Base-by-base conservation (phyloP, 495 filamentous ascomycete genomes). In the Podospora australis region DNA sequence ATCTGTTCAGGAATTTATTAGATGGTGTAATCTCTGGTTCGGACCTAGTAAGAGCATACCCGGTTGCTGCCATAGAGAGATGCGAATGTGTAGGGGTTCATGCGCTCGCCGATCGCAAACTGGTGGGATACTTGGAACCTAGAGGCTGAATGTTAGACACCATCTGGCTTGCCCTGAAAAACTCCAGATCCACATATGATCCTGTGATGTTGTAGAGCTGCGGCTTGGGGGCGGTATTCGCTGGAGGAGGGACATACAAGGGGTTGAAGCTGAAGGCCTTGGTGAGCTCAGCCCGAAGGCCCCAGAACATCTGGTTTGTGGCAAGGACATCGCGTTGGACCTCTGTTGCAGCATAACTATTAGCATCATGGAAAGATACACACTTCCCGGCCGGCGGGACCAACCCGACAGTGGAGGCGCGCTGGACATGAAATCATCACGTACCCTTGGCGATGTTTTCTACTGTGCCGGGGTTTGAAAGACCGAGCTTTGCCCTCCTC, bases 111-210 rank as follows among this genome's bases (percentile, higher is more conserved):
- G 82, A 96, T 88, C 24, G 90, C 80, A 65, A 99, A 92, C 44
- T 90, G 84, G 76, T 99, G 94, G 42, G 90, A 95, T 50, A 96
- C 84, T 68, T 96, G 91, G 78, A 99, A 99, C 56, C 62, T 65
- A 44, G 16, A 17, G 10, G 23, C 13, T n/a, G 39, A 20, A 17
- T 26, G 1, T 35, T 25, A 10, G 43, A 8, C 1, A 29, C 6
- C 8, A 29, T 30, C n/a, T 30, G n/a, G n/a, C n/a, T n/a, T n/a
- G n/a, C n/a, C n/a, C n/a, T n/a, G n/a, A n/a, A n/a, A n/a, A n/a
- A n/a, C n/a, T n/a, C 22, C 16, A 48, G 29, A 22, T 36, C 32
- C 32, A 36, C 13, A 17, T 17, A 36, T 36, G n/a, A 17, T 17
- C 26, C 26, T 6, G 32, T 36, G 32, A 14, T 17, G n/a, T 17